Percentiles rank a stretch among this genome's conserved stretches.
Conservation (phyloP, 371 early-diverging fungal species). For the Mucor mucedo region DNA sequence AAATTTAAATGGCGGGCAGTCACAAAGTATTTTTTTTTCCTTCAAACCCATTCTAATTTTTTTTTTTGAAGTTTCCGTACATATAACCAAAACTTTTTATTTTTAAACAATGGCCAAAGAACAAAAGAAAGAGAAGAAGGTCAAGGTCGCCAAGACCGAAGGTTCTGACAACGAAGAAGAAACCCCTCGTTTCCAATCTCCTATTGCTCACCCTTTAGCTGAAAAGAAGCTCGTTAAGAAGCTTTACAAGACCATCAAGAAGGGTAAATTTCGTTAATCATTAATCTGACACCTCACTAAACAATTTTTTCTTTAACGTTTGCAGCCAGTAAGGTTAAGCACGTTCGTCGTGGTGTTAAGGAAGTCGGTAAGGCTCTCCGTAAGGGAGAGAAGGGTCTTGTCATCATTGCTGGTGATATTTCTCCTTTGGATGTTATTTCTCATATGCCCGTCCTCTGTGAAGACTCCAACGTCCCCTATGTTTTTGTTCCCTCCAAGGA, state of each 20-base stretch:
- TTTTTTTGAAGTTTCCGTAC: constrained; percentile 4
- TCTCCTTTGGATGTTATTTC: constrained; percentile 98
- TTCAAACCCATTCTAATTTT: neutral
- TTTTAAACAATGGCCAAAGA: constrained; percentile 29
- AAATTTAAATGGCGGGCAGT: constrained; percentile 5
- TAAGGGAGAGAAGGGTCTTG: constrained; percentile 94
- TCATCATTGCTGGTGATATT: constrained; percentile 95
- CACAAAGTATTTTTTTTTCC: constrained; percentile 21
- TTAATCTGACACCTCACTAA: no score
- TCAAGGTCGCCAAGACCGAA: constrained; percentile 37
- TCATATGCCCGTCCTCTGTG: constrained; percentile 98
- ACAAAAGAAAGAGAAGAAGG: constrained; percentile 57
- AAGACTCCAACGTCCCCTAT: constrained; percentile 95
- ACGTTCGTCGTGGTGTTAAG: constrained; percentile 95
- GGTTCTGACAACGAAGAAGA: constrained; percentile 34
- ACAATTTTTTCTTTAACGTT: no score
- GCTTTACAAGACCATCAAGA: constrained; percentile 89
- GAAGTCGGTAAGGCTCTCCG: constrained; percentile 96
- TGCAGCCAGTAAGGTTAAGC: constrained; percentile 89
- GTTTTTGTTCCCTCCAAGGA: constrained; percentile 94
- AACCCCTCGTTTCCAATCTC: constrained; percentile 56
- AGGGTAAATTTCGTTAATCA: constrained; percentile 62
- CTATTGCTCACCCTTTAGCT: constrained; percentile 94
- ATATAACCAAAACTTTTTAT: neutral
- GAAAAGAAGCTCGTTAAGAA: constrained; percentile 91